Conservation (phyloP, 2,329 filamentous ascomycete genomes). For the Aspergillus fumigatus region DNA sequence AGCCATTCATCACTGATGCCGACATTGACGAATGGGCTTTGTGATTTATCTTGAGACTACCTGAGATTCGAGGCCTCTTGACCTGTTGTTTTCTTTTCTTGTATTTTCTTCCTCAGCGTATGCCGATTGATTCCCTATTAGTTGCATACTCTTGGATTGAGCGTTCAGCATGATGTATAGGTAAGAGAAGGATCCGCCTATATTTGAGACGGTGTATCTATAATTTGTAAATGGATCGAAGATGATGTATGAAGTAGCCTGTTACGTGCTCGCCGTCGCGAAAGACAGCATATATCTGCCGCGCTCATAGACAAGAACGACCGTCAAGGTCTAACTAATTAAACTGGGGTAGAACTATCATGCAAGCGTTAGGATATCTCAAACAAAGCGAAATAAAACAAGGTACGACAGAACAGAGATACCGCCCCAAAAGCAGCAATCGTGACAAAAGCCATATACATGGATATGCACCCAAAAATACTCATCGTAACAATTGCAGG, state of each 20-base stretch:
- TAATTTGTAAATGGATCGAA: not conserved
- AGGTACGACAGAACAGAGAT: not conserved
- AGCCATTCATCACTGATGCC: conserved; percentile 73
- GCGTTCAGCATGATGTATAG: not conserved
- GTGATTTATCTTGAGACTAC: conserved; percentile 29
- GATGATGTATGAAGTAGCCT: not conserved
- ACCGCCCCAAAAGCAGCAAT: not conserved
- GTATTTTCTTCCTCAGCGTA: not conserved
- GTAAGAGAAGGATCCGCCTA: not conserved
- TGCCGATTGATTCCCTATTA: not conserved
- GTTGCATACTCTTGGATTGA: not conserved
- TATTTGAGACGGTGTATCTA: not conserved
- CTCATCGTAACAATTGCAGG: conserved; percentile 26
- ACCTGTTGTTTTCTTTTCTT: not conserved
- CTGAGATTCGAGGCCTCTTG: not conserved
- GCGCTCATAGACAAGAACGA: not conserved
- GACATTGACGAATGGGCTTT: conserved; percentile 80
- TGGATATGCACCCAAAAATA: not conserved
- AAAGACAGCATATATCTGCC: not conserved
- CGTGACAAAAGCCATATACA: not conserved
- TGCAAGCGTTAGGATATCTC: not conserved
- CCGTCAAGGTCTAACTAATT: not conserved
- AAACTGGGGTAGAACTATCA: not conserved
- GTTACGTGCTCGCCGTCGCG: not conserved
- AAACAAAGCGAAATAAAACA: not conserved